Percentiles rank a stretch among this genome's conserved stretches.
Conservation (phyloP, 768 basidiomycete species). For the Clavaria fumosa region DNA sequence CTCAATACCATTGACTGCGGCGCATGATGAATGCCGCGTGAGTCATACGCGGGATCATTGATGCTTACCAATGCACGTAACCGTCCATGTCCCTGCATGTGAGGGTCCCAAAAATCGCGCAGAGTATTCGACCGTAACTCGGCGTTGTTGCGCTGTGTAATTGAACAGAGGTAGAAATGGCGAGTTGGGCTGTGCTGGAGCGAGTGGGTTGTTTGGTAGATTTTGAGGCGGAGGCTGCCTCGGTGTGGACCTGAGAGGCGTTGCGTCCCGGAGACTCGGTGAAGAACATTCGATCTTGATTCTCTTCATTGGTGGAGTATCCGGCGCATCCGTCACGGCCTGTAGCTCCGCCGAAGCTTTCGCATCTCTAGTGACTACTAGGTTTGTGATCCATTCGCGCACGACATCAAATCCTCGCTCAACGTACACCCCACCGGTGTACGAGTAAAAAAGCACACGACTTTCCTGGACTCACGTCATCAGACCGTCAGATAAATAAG, state of each 20-base stretch:
- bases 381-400: constrained; percentile 39
- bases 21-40: constrained; percentile 6
- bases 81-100: constrained; percentile 53
- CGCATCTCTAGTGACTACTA: constrained; percentile 17
- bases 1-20: constrained; percentile 49
- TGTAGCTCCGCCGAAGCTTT: not conserved
- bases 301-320: constrained; percentile 25
- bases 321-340: not conserved
- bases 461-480: constrained; percentile 29
- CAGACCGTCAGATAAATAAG: constrained; percentile 3
- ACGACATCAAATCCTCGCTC: constrained; percentile 37
- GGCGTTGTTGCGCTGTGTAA: constrained; percentile 52
- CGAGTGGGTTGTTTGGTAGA: constrained; percentile 34
- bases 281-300: constrained; percentile 27
- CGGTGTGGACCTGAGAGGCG: constrained; percentile 19
- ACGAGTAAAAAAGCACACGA: constrained; percentile 43
- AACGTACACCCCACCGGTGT: constrained; percentile 47
- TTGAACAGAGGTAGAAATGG: constrained; percentile 64
- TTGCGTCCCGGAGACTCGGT: constrained; percentile 13
- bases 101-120: constrained; percentile 47
- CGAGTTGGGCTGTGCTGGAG: constrained; percentile 45
- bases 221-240: constrained; percentile 13
- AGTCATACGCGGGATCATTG: not conserved
- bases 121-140: constrained; percentile 44
- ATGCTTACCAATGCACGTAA: constrained; percentile 50